A percentile compares a stretch with the other conserved stretches of the same genome.
phyloP scores from a whole-genome alignment of 1,284 basidiomycete genomes.

The Porogramme epimiltina region DNA sequence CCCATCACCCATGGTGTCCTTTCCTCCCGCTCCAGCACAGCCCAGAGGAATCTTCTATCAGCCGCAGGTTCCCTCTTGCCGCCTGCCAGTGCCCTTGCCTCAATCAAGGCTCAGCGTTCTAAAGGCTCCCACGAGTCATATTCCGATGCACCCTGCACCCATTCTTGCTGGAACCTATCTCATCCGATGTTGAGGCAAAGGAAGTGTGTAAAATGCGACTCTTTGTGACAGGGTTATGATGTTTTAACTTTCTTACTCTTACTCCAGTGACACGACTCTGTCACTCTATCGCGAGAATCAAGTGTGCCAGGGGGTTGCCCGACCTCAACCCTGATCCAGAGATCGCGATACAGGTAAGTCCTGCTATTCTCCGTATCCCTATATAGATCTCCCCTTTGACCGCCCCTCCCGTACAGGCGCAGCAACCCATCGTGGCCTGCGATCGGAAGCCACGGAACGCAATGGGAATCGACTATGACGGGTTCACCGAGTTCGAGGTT shows the following conservation, averaged over 20 bases:
- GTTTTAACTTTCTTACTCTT: background rate
- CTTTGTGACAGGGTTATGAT: background rate
- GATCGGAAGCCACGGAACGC: conserved; percentile 95
- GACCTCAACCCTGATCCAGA: conserved; percentile 91
- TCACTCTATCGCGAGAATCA: conserved; percentile 86
- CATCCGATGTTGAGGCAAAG: conserved; percentile 84
- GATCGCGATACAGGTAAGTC: conserved; percentile 79
- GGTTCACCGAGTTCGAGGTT: conserved; percentile 91
- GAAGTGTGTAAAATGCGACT: conserved; percentile 58
- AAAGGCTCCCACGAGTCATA: conserved; percentile 83
- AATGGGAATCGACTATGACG: conserved; percentile 94
- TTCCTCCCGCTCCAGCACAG: conserved; percentile 91
- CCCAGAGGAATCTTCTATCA: conserved; percentile 78
- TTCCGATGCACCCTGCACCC: conserved; percentile 85
- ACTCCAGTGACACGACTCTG: conserved; percentile 81
- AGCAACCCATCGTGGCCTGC: conserved; percentile 89
- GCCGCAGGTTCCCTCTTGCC: conserved; percentile 79
- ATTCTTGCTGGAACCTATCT: conserved; percentile 81
- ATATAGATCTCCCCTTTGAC: background rate
- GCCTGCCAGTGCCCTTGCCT: conserved; percentile 72
- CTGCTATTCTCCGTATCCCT: background rate
- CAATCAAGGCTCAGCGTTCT: conserved; percentile 78
- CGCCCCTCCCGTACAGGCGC: conserved; percentile 57
- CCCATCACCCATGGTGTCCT: conserved; percentile 83
- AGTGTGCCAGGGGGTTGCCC: conserved; percentile 87